Evolutionary conservation across 176 grass and related monocot genomes (phyloP), one percentile per base, ranked within the genome.

Genomic region (Raddia distichophylla): DNA sequence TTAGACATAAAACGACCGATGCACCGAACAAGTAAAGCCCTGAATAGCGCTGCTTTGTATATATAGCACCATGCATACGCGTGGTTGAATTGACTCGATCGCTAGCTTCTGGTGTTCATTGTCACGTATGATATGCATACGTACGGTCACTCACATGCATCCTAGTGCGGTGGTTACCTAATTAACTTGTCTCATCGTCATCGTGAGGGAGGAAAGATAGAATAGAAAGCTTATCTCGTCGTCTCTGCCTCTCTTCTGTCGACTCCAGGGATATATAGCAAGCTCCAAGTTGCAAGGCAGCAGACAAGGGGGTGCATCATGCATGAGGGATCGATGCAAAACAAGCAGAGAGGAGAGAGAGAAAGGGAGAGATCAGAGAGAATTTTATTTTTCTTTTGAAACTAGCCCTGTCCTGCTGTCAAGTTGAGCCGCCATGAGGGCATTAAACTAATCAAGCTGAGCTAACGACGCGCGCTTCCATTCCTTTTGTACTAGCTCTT

Each of bases 241-340:
- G 8, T 27, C 8, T 83, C 58, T 83, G 47, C 34, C 18, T 49
- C 69, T 82, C 69, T 82, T 72, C 14, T 16, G 43, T 80, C 52
- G 19, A 69, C 19, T 57, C 52, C n/a, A 15, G 56, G 69, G 77
- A 79, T 44, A 22, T 54, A 55, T 56, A 9, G 46, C 74, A 63
- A 66, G 66, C 70, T 80, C 59, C 76, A 80, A 76, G 73, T 82
- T 82, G 79, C 72, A 63, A 76, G 55, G 64, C 20, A 80, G 50
- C 64, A 22, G 16, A 14, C 67, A 71, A 50, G n/a, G 54, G 46
- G 19, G 8, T 18, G 19, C 54, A 48, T 22, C 62, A 37, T 67
- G 47, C 64, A 48, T 68, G 66, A 5, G 10, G 2, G 10, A 27
- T 80, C n/a, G 64, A 43, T 32, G 76, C 76, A 72, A 59, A 13